Conservation (phyloP, 768 basidiomycete genomes). For the Tephrocybe sp. region DNA sequence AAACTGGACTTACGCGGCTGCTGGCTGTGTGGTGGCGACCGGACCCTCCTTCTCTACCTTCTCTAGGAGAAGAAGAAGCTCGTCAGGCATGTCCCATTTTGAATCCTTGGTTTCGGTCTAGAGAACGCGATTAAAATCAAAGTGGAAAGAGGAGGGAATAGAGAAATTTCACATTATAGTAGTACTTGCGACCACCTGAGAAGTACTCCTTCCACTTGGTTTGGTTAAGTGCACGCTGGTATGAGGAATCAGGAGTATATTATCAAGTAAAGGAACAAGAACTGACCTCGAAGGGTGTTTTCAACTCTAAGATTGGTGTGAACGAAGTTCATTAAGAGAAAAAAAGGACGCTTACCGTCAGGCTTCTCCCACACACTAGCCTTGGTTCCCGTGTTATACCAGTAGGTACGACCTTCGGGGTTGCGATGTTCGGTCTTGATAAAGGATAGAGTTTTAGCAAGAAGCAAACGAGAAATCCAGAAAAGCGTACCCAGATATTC, state of each 20-base stretch:
- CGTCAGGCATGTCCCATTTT: slow-evolving; percentile 97
- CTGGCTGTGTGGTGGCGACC: slow-evolving; percentile 32
- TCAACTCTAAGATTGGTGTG: slow-evolving; percentile 55
- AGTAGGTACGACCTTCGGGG: slow-evolving; percentile 96
- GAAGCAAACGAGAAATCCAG: neutral
- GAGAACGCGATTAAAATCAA: slow-evolving; percentile 7
- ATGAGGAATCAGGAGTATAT: slow-evolving; percentile 11
- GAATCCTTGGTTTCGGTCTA: slow-evolving; percentile 89
- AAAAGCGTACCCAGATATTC: slow-evolving; percentile 33
- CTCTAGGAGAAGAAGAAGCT: slow-evolving; percentile 79
- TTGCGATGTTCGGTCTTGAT: slow-evolving; percentile 88
- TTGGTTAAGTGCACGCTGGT: slow-evolving; percentile 78
- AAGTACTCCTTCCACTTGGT: slow-evolving; percentile 98
- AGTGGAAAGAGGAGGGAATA: neutral
- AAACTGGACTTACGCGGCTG: slow-evolving; percentile 27
- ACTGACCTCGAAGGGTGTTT: slow-evolving; percentile 86
- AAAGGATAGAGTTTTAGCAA: neutral
- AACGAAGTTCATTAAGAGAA: slow-evolving; percentile 3
- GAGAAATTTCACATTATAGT: slow-evolving; percentile 69
- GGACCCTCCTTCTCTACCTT: slow-evolving; percentile 78
- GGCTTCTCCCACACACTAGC: slow-evolving; percentile 99
- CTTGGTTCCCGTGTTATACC: slow-evolving; percentile 87
- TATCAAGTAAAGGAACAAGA: slow-evolving; percentile 6
- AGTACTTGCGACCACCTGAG: slow-evolving; percentile 87
- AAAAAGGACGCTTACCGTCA: slow-evolving; percentile 58